Percentiles rank a stretch among this genome's conserved stretches.
Conservation (phyloP, 2,329 filamentous ascomycete species). For the Fusarium acutatum region DNA sequence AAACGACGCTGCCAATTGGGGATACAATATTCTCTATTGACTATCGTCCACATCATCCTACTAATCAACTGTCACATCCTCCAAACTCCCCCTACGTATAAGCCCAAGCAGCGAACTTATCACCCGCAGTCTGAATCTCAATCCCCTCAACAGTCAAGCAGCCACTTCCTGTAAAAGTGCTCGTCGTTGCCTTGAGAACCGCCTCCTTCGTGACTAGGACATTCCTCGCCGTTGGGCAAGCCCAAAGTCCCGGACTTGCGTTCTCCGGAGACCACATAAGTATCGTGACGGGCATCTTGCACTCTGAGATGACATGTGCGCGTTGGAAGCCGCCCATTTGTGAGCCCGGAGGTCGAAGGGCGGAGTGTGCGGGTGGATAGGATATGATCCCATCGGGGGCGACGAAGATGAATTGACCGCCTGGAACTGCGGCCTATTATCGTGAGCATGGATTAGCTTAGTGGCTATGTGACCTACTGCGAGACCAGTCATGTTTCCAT, state of each 20-base stretch:
- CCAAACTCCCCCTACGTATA: slow-evolving; percentile 42
- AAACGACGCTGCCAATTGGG: neutral
- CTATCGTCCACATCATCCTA: neutral
- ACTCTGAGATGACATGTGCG: slow-evolving; percentile 39
- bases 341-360: slow-evolving; percentile 59
- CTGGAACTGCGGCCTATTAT: slow-evolving; percentile 63
- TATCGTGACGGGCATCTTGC: slow-evolving; percentile 30
- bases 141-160: slow-evolving; percentile 49
- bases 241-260: slow-evolving; percentile 40
- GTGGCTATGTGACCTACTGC: slow-evolving; percentile 21
- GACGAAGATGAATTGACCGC: slow-evolving; percentile 70
- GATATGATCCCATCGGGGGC: slow-evolving; percentile 60
- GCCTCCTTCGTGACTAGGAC: slow-evolving; percentile 27
- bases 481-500: slow-evolving; percentile 41
- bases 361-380: slow-evolving; percentile 66
- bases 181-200: slow-evolving; percentile 39
- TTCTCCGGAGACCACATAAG: slow-evolving; percentile 38
- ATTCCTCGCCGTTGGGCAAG: slow-evolving; percentile 30
- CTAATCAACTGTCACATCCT: neutral
- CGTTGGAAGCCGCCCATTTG: slow-evolving; percentile 57
- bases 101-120: slow-evolving; percentile 49
- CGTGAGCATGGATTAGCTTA: neutral
- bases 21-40: neutral
- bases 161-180: slow-evolving; percentile 34
- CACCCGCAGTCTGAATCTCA: slow-evolving; percentile 37